These are phyloP conservation scores for Venustampulla echinocandica DNA, from an alignment of 495 filamentous ascomycete genomes.

Conservation along the genomic window DNA sequence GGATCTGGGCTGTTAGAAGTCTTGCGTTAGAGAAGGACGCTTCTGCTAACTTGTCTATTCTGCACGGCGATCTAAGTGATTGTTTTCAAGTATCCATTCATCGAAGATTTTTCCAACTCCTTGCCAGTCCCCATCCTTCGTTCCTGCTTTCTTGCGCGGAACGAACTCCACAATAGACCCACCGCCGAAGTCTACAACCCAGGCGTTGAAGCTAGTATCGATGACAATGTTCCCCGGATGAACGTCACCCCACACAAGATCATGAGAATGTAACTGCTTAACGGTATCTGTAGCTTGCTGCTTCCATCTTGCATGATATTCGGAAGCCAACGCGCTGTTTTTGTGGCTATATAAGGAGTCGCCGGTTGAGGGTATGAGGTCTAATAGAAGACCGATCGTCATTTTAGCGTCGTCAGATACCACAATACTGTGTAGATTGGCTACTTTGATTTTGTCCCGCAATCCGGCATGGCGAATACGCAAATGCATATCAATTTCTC, in stretches of 20 bases:
- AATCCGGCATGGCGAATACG: slow-evolving; percentile 3
- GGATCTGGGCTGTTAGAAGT: neutral
- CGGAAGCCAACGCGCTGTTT: neutral
- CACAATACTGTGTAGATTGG: slow-evolving; percentile 9
- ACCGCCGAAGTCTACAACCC: slow-evolving; percentile 1
- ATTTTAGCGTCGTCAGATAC: slow-evolving; percentile 8
- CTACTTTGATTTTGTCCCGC: slow-evolving; percentile 5
- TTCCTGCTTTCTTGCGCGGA: slow-evolving; percentile 1
- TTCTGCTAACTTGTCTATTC: neutral
- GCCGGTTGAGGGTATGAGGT: slow-evolving; percentile 7
- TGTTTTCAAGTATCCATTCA: neutral
- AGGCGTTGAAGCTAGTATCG: slow-evolving; percentile 5
- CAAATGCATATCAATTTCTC: slow-evolving; percentile 9
- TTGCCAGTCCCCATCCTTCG: slow-evolving; percentile 4
- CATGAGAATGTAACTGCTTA: neutral
- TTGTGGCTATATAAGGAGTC: slow-evolving; percentile 4
- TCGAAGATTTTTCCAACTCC: neutral
- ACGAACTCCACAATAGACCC: slow-evolving; percentile 1
- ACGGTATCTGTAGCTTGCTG: neutral
- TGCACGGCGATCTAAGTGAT: neutral
- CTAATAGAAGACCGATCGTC: slow-evolving; percentile 10
- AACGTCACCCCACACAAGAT: slow-evolving; percentile 5
- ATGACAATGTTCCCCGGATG: slow-evolving; percentile 6
- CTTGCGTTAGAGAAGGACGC: neutral
- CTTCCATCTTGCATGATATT: slow-evolving; percentile 2